Percentiles rank a stretch among this genome's conserved stretches.
Evolutionary conservation across 306 rosid genomes (phyloP).

Genomic region (Sechiopsis laciniata): DNA sequence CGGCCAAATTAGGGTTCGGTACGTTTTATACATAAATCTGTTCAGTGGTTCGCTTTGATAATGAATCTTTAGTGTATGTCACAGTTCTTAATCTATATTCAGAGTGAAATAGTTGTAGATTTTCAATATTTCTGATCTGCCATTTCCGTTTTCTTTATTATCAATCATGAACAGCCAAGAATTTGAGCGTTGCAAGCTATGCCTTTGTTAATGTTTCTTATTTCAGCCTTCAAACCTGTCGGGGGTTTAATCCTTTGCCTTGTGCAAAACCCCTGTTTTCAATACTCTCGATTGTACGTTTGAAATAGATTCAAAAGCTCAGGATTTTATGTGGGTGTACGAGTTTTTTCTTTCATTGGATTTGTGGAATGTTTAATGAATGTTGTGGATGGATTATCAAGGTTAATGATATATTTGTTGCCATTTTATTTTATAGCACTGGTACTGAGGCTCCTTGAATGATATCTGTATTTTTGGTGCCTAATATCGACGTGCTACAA

Average conservation of each 20-base stretch:
- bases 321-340: no score
- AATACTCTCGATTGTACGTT: no score
- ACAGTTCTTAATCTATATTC: background rate
- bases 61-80: background rate
- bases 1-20: background rate
- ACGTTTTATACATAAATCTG: background rate
- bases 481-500: constrained; percentile 41
- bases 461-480: constrained; percentile 26
- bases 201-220: background rate
- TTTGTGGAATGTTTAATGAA: background rate
- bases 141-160: background rate
- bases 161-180: no score
- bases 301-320: background rate
- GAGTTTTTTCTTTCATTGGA: background rate
- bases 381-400: background rate
- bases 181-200: no score
- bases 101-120: background rate
- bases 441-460: constrained; percentile 37
- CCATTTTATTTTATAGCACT: constrained; percentile 26
- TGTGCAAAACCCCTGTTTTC: background rate
- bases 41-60: background rate
- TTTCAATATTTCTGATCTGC: background rate
- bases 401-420: background rate
- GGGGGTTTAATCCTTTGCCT: background rate
- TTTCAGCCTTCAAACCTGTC: background rate